Evolutionary conservation across 768 basidiomycete species (phyloP), one percentile per base, ranked within the genome.

Genomic region (Suillus sp.): DNA sequence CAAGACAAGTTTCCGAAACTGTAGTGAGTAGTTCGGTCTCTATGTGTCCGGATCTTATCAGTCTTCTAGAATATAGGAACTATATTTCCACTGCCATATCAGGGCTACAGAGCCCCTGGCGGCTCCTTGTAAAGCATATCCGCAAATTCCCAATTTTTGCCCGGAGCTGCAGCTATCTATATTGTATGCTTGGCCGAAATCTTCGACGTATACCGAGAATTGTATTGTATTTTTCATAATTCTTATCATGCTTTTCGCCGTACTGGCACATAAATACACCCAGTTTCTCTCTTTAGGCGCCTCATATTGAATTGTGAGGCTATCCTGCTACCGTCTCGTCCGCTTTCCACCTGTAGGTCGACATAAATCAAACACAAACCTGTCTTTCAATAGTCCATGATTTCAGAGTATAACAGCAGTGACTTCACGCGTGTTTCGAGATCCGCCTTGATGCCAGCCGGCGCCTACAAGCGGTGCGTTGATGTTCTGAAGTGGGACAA

Each of bases 201-300:
- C 37, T 38, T 34, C 40, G 56, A 57, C 38, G 25, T 40, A 37
- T 37, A 56, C 22, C 54, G 25, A 56, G 40, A 25, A 40, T 38
- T 18, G 16, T 57, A 57, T 27, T 57, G 35, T 57, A 57, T 20
- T 30, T 57, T 27, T 6, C 27, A 38, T 57, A 57, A 27, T 57
- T 27, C 18, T 57, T 57, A 27, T 25, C 25, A 18, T 57, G 16
- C 34, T 25, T 18, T 38, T 57, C 3, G 18, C 38, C 10, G 37
- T 57, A 40, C 27, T 27, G 25, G 37, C 5, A 27, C 25, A 57
- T 20, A 13, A 57, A 40, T 20, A 20, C 7, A 30, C 25, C 6
- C 25, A 11, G 38, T 27, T 32, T 40, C 37, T 38, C 10, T 37
- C 22, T 40, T 16, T 18, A 20, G 37, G 37, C 9, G 13, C 5